Evolutionary conservation across 1,284 basidiomycete genomes (phyloP), one percentile per base, ranked within the genome.

Genomic region (Naganishia liquefaciens): DNA sequence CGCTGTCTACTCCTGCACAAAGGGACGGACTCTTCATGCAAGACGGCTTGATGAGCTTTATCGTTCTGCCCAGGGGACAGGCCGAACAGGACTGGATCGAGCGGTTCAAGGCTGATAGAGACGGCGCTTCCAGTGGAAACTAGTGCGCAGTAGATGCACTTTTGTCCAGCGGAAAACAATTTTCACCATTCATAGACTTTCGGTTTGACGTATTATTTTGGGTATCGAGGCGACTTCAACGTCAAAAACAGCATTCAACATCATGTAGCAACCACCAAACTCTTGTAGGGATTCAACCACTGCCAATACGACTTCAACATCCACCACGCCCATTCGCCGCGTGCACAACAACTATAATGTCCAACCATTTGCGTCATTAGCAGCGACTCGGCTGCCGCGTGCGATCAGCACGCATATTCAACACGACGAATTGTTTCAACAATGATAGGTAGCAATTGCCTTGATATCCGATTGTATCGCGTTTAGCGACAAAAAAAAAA

Each of bases 11-110:
- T 71, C 86, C 85, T 0, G 83, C 84, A 46, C 80, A 82, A 63
- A 80, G 76, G 70, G 94, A 95, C 77, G 94, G 94, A 0, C 73
- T 97, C 54, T 88, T 93, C 71, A 75, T 98, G 64, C 87, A 86
- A 69, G 92, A 95, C 72, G 93, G 92, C 0, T 88, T 90, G 74
- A 74, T 96, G 75, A 88, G 87, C 37, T 90, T 98, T 72, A 87
- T 88, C 19, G 89, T 98, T 9, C 75, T 96, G 62, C 88, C 89
- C 2, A 93, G 87, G 76, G 92, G 92, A 0, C 81, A 82, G n/a
- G 84, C 84, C 63, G 93, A 96, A 75, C 84, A 85, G 75, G 85
- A 84, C 68, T 98, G 94, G 93, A 84, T 97, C 30, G 86, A 88
- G n/a, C 87, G 90, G 67, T 94, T 87, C 81, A 98, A 97, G 46